Base-by-base conservation (phyloP, 139 green algal genomes). In the Dunaliella primolecta region DNA sequence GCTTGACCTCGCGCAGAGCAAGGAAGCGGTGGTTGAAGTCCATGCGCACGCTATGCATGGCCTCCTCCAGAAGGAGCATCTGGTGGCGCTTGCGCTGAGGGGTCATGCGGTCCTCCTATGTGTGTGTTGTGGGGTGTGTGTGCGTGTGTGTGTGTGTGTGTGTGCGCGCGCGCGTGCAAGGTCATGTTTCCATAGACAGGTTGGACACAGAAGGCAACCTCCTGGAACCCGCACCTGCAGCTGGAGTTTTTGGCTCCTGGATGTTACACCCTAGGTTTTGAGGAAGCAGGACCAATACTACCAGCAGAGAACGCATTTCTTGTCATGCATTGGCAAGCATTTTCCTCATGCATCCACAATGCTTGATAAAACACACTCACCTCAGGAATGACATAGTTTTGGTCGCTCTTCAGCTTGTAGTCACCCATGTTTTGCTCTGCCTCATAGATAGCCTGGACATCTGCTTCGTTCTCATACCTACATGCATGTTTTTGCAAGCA, bases 381-480 rank as follows among this genome's bases (percentile, higher is more conserved):
- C 88, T 93, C 89, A 23, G 91, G 91, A 24, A 93, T 88, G 24
- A 96, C 88, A 74, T 93, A 97, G 36, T 91, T 89, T 1, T 89
- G 90, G 70, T 96, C 93, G n/a, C 78, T 90, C 86, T 97, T 97
- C 37, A 98, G 93, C 84, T 96, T 96, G 89, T 94, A 96, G 84
- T 97, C 94, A 2, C 94, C 94, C 46, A 96, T 93, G 75, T 88
- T 96, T 25, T 81, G 80, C 36, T 90, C 84, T 24, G 94, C 94
- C 36, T 92, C 80, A 74, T 89, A 79, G 84, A 95, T 91, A 24
- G 87, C 81, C 3, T n/a, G 74, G 1, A 94, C 83, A 83, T 96
- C 94, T 11, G 78, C 92, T 30, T 90, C 91, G 83, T 93, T 92
- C 80, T 96, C 92, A 38, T 91, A 91, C 34, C 72, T 83, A 78